Evolutionary conservation across 2,329 filamentous ascomycete genomes (phyloP).

Genomic region (Tolypocladium cylindrosporum): DNA sequence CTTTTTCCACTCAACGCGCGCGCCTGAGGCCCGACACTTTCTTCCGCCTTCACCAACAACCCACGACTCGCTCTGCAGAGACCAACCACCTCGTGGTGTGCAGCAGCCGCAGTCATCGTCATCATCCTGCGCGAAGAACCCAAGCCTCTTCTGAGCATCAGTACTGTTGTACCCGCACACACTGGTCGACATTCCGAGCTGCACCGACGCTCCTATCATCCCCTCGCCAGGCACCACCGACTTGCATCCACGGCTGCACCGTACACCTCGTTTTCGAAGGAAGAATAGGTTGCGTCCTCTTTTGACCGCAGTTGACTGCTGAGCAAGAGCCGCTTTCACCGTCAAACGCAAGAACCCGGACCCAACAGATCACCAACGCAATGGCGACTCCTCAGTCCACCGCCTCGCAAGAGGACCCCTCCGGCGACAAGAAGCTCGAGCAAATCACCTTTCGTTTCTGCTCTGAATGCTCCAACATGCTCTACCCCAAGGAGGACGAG

Average conservation of each 20-base stretch:
- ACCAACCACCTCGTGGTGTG: neutral
- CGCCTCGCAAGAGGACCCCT: slow-evolving; percentile 28
- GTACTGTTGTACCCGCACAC: neutral
- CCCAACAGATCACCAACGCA: slow-evolving; percentile 1
- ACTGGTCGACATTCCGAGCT: neutral
- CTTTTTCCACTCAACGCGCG: neutral
- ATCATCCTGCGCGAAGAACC: neutral
- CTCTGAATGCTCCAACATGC: slow-evolving; percentile 96
- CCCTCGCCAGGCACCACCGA: neutral
- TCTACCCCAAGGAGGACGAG: slow-evolving; percentile 93
- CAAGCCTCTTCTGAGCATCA: too few relatives aligned
- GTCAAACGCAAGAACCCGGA: neutral
- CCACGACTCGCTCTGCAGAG: neutral
- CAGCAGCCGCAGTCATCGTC: neutral
- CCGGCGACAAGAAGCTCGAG: slow-evolving; percentile 46
- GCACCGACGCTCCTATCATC: neutral
- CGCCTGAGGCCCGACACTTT: neutral
- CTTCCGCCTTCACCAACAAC: neutral
- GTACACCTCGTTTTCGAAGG: neutral
- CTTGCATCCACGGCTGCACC: neutral
- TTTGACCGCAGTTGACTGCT: neutral
- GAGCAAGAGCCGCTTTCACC: neutral
- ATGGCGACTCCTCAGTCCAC: slow-evolving; percentile 52
- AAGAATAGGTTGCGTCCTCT: neutral
- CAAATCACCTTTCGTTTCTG: slow-evolving; percentile 97